Evolutionary conservation across 1,284 basidiomycete genomes (phyloP).

Genomic region (Veloboletus limbatus): DNA sequence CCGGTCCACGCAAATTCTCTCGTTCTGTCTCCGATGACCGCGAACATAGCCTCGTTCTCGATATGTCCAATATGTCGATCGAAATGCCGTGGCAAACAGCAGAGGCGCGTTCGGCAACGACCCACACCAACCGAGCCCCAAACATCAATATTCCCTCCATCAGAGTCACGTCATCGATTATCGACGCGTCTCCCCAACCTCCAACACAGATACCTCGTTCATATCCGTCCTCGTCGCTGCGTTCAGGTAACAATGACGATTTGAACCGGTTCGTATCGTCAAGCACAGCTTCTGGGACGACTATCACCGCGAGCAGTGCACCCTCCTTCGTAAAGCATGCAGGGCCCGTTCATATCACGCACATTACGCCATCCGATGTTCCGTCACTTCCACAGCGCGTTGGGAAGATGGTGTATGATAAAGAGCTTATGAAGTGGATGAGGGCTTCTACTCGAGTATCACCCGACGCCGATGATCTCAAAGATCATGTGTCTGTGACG

Average conservation of each 20-base stretch:
- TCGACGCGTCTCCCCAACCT: slow-evolving; percentile 15
- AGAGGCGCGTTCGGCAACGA: slow-evolving; percentile 10
- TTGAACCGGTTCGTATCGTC: slow-evolving; percentile 85
- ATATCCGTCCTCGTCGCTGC: slow-evolving; percentile 51
- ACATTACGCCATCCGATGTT: slow-evolving; percentile 79
- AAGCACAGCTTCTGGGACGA: slow-evolving; percentile 75
- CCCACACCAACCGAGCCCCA: slow-evolving; percentile 23
- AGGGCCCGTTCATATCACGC: slow-evolving; percentile 71
- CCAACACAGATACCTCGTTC: slow-evolving; percentile 32
- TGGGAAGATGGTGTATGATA: slow-evolving; percentile 86
- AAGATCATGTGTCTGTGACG: slow-evolving; percentile 39
- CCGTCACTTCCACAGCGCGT: slow-evolving; percentile 71
- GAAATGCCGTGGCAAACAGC: slow-evolving; percentile 32
- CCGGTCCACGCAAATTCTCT: slow-evolving; percentile 27
- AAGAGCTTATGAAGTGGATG: slow-evolving; percentile 79
- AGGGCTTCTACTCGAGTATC: slow-evolving; percentile 46
- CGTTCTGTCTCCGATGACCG: slow-evolving; percentile 28
- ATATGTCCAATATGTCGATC: slow-evolving; percentile 38
- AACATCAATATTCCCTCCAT: slow-evolving; percentile 26
- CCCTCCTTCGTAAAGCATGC: slow-evolving; percentile 82
- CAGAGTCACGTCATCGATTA: slow-evolving; percentile 28
- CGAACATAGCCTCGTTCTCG: slow-evolving; percentile 25
- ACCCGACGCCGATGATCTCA: slow-evolving; percentile 39
- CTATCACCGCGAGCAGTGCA: slow-evolving; percentile 64
- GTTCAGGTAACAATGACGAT: slow-evolving; percentile 59